Percentiles rank a stretch among this genome's conserved stretches.
These are phyloP conservation scores for Saccharomycopsis sp. DNA, from an alignment of 805 yeast species.

Conservation along the genomic window DNA sequence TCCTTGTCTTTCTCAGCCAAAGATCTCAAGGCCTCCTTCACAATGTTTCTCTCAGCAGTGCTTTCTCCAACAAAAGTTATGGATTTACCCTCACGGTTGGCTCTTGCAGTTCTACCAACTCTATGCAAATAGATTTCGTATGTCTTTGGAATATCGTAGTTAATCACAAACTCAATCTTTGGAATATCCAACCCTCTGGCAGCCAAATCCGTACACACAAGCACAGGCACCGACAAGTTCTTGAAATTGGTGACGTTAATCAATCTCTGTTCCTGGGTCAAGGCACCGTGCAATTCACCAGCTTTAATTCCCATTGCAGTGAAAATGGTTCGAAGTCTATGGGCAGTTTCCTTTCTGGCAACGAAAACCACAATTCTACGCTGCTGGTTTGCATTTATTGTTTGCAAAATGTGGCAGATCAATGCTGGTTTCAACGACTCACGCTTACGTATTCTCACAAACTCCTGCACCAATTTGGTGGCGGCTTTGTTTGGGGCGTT, in stretches of 20 bases:
- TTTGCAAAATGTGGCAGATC: constrained; percentile 61
- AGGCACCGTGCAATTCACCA: constrained; percentile 75
- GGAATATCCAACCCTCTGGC: constrained; percentile 99
- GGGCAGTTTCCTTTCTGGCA: constrained; percentile 86
- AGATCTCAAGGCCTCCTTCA: constrained; percentile 66
- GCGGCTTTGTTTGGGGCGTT: constrained; percentile 96
- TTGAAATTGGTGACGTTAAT: constrained; percentile 78
- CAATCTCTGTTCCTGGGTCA: constrained; percentile 90
- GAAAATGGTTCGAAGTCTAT: constrained; percentile 66
- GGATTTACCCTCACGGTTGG: constrained; percentile 92
- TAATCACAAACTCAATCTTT: constrained; percentile 88
- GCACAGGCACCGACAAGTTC: constrained; percentile 72
- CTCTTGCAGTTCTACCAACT: constrained; percentile 99
- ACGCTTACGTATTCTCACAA: constrained; percentile 89
- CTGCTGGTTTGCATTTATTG: constrained; percentile 53
- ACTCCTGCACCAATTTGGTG: constrained; percentile 83
- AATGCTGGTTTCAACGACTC: constrained; percentile 80
- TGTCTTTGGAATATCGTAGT: constrained; percentile 92
- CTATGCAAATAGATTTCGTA: constrained; percentile 91
- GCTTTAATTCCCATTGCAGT: constrained; percentile 74
- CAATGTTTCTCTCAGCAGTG: constrained; percentile 79
- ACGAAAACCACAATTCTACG: constrained; percentile 85
- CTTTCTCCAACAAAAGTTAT: constrained; percentile 92
- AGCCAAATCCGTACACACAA: constrained; percentile 95
- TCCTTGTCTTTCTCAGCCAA: constrained; percentile 6